Base-by-base conservation (phyloP, 2,329 filamentous ascomycete species). In the Fusarium pseudonygamai region DNA sequence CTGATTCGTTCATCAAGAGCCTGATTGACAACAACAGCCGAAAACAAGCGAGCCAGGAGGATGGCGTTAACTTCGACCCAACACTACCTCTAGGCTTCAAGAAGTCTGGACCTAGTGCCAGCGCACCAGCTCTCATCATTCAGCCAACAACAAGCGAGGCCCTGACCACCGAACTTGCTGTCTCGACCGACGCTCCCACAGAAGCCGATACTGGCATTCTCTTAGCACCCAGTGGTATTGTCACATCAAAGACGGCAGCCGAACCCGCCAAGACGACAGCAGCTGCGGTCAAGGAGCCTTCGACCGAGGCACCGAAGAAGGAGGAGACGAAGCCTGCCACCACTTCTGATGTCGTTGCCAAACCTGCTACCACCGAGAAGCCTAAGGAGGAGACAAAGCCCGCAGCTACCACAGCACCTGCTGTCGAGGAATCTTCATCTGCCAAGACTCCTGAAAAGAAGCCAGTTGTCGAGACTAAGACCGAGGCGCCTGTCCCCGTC, bases 131-230 rank as follows among this genome's bases (percentile, higher is more conserved):
- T 14, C 46, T 75, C 13, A 57, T 77, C 34, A 46, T 77, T 16
- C 74, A 69, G 55, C 75, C 75, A 6, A 76, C 75, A 30, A 60
- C 75, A 26, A 78, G 64, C 28, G 40, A 63, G 30, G 43, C 45
- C 4, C 49, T 64, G 20, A 64, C 71, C 5, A 64, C 69, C 11
- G 59, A 72, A 49, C 36, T 45, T 39, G 46, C 49, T 15, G 52
- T 49, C 13, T 57, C 70, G 7, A 62, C 64, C 11, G n/a, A 60
- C 22, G 64, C 40, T 16, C 57, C 62, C 7, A 60, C 68, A 11
- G 73, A 75, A 16, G 62, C 73, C 28, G 74, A 76, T 22, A 77
- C 74, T 39, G 72, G 71, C 10, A 78, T 80, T 53, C 69, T 80
- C 13, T 62, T 76, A 49, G 77, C 71, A 9, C 77, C 77, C 7